Base-by-base conservation (phyloP, 306 rosid species). In the Trichosanthes cucumerina region DNA sequence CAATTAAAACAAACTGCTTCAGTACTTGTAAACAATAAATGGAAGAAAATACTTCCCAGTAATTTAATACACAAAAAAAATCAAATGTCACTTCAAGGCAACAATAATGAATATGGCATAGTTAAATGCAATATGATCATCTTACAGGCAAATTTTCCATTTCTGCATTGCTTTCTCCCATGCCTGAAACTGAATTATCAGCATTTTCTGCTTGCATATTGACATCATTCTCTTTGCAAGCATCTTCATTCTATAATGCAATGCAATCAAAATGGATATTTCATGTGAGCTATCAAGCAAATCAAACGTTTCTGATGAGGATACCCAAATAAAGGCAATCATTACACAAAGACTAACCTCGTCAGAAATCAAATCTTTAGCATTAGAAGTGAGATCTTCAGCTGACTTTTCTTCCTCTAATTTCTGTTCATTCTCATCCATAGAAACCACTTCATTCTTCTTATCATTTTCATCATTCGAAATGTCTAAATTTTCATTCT, bases 321-420 rank as follows among this genome's bases (percentile, higher is more conserved):
- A 7, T 60, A 31, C 68, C 68, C 18, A 12, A 8, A 28, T 14
- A 2, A 47, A 47, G 53, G 53, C 50, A 18, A 39, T 4, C 4
- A 38, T 10, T 38, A 38, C 74, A 38, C 15, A 26, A 60, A 38
- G 23, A 63, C 78, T 41, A 78, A 80, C 84, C 82, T 74, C 63
- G 8, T 58, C 44, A 49, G 60, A 34, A 58, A 76, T 50, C 80
- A 21, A 7, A 54, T 77, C 34, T 57, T 53, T 23, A 12, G 54
- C 73, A 68, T 68, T 60, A 34, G 63, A 79, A 78, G 57, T 68
- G 47, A 63, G 75, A 39, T 43, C 76, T 71, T 71, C 76, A 43
- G 16, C 58, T 36, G 33, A 16, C 69, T 49, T 78, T 59, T 68
- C 65, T 68, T 60, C 80, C 64, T 6, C 85, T 9, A 49, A 59